Base-by-base conservation (phyloP, 2,329 filamentous ascomycete species). In the Arthrobotrys pseudoclavata region DNA sequence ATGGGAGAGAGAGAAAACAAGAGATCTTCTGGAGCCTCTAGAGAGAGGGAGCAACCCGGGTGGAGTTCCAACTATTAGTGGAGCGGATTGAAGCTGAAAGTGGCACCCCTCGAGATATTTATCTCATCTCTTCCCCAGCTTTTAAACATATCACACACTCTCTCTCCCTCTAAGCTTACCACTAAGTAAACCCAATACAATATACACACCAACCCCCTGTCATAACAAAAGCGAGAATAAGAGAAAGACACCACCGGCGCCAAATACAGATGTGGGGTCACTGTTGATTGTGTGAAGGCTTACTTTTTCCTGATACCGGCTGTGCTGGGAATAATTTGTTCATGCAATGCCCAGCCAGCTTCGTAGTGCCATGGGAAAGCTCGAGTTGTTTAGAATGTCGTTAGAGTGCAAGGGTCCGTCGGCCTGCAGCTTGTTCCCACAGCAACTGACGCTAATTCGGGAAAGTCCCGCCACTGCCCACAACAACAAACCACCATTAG, bases 321-420 rank as follows among this genome's bases (percentile, higher is more conserved):
- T 52, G 29, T 24, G 47, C 37, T 42, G 3, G 9, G 12, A 15
- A 42, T 42, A 42, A 42, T 42, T n/a, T 45, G 42, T 45, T 45
- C 42, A 45, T 45, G 42, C 42, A 12, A 53, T 29, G 48, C 48
- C 13, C 12, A 53, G 24, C 22, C 47, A 52, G 10, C 20, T n/a
- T 26, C 13, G 6, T n/a, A 13, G 18, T 37, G 6, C n/a, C 22
- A 4, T 13, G 15, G 18, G 22, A 24, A 12, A 57, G 15, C 29
- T 57, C 26, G n/a, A 57, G 29, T 72, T 72, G 69, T 72, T 72
- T 72, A 53, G 69, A 72, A 72, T 72, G 69, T 72, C 69, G 69
- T 72, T 72, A 53, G 40, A 63, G 34, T 42, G 57, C 55, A 52
- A 48, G 67, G 53, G 50, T 70, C 66, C 26, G 15, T 48, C 31